Evolutionary conservation across 352 stramenopile genomes (phyloP).

Genomic region (Globisporangium cylindrosporum): DNA sequence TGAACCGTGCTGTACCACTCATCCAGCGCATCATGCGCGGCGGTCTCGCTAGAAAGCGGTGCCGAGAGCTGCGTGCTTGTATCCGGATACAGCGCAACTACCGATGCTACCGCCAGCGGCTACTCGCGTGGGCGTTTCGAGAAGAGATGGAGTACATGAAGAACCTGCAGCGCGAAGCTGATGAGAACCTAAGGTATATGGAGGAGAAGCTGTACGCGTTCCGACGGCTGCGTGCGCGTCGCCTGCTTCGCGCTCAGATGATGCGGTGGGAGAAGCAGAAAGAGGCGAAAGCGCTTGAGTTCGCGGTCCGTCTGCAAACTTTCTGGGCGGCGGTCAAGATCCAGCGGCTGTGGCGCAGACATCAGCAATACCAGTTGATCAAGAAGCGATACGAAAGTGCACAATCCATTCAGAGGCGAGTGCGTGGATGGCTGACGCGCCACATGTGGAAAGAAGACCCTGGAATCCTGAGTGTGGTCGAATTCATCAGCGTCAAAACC

Average conservation of each 20-base stretch:
- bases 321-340: slow-evolving; percentile 56
- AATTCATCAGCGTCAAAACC: slow-evolving; percentile 36
- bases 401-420: slow-evolving; percentile 45
- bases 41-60: slow-evolving; percentile 34
- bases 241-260: slow-evolving; percentile 47
- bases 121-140: slow-evolving; percentile 44
- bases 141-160: slow-evolving; percentile 63
- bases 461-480: slow-evolving; percentile 31
- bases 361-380: slow-evolving; percentile 39
- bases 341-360: slow-evolving; percentile 54
- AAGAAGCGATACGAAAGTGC: slow-evolving; percentile 51
- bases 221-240: slow-evolving; percentile 39
- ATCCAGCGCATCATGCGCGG: slow-evolving; percentile 59
- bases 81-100: slow-evolving; percentile 57
- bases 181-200: slow-evolving; percentile 43
- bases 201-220: slow-evolving; percentile 47
- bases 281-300: slow-evolving; percentile 25
- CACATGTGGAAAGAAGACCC: slow-evolving; percentile 66
- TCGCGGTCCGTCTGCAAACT: slow-evolving; percentile 35
- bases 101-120: slow-evolving; percentile 46
- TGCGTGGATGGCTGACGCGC: slow-evolving; percentile 65
- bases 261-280: slow-evolving; percentile 36
- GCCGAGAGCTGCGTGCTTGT: slow-evolving; percentile 32
- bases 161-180: slow-evolving; percentile 37
- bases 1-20: slow-evolving; percentile 40